A percentile compares a stretch with the other conserved stretches of the same genome.
phyloP scores from a whole-genome alignment of 2,329 filamentous ascomycete species.

The Cercospora zeina region DNA sequence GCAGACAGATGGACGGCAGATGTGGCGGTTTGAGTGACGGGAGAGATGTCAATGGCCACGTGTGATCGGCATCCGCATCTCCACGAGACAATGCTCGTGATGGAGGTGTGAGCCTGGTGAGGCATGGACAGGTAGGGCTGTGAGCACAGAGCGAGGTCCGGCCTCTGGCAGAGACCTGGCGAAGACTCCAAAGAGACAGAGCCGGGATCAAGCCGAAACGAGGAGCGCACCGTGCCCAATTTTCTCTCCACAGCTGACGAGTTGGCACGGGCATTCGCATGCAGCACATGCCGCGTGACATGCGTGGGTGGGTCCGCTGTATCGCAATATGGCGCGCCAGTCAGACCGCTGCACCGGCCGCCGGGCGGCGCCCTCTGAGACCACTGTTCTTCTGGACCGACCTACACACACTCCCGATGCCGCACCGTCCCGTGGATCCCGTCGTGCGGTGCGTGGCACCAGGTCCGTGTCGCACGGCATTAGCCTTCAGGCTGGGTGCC shows the following conservation, averaged over 20 bases:
- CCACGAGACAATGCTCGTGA: no score
- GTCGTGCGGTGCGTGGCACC: background rate
- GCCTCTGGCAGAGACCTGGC: conserved; percentile 1
- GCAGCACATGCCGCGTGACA: conserved; percentile 1
- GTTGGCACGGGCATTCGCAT: background rate
- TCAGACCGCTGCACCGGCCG: conserved; percentile 1
- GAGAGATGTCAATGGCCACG: background rate
- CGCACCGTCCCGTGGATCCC: background rate
- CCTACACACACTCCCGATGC: background rate
- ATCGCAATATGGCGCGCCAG: conserved; percentile 10
- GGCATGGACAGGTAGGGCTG: background rate
- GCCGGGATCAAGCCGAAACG: conserved; percentile 2
- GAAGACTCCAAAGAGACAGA: background rate
- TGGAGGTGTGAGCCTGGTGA: no score
- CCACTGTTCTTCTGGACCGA: background rate
- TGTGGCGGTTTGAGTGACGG: background rate
- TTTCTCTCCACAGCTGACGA: conserved; percentile 2
- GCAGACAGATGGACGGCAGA: background rate
- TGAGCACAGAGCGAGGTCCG: conserved; percentile 8
- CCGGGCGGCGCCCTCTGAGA: conserved; percentile 11
- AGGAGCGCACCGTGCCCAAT: conserved; percentile 1
- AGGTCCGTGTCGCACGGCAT: background rate
- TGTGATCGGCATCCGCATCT: no score
- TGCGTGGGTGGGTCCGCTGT: background rate
- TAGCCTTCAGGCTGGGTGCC: background rate